These are phyloP conservation scores for Zopfia rhizophila DNA, from an alignment of 2,329 filamentous ascomycete species.

Conservation along the genomic window DNA sequence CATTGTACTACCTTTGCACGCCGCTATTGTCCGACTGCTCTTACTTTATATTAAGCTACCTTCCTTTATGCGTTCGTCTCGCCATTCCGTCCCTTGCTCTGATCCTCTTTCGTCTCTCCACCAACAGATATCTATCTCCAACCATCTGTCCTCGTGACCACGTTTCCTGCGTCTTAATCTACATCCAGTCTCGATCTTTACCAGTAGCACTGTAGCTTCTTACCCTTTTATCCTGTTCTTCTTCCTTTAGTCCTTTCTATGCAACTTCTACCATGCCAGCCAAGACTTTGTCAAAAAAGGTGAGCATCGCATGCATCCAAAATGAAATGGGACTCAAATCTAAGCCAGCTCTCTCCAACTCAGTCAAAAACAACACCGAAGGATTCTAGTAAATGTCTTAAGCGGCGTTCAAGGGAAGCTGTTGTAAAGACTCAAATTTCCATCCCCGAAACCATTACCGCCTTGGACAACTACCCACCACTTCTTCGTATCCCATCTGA, in stretches of 20 bases:
- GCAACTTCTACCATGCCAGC: slow-evolving; percentile 38
- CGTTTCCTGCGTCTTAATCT: slow-evolving; percentile 12
- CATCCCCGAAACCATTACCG: slow-evolving; percentile 49
- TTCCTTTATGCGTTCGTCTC: slow-evolving; percentile 27
- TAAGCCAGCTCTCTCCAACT: slow-evolving; percentile 39
- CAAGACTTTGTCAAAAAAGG: slow-evolving; percentile 48
- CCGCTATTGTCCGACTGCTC: slow-evolving; percentile 13
- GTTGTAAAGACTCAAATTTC: slow-evolving; percentile 46
- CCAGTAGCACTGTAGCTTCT: slow-evolving; percentile 1
- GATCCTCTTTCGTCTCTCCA: slow-evolving; percentile 15
- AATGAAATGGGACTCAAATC: slow-evolving; percentile 29
- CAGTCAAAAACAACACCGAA: slow-evolving; percentile 33
- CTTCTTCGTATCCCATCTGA: slow-evolving; percentile 52
- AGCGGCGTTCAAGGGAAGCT: slow-evolving; percentile 41
- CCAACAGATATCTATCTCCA: slow-evolving; percentile 9
- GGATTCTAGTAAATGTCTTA: slow-evolving; percentile 37
- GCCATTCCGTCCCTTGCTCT: slow-evolving; percentile 2
- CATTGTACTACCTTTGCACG: slow-evolving; percentile 33
- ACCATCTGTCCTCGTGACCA: slow-evolving; percentile 21
- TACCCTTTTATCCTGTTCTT: slow-evolving; percentile 1
- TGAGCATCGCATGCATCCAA: slow-evolving; percentile 29
- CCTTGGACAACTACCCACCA: slow-evolving; percentile 48
- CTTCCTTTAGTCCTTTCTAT: slow-evolving; percentile 9
- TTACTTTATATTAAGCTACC: slow-evolving; percentile 19
- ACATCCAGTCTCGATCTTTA: slow-evolving; percentile 1